phyloP scores from a whole-genome alignment of 169 alveolate species.

The Eimeria praecox region DNA sequence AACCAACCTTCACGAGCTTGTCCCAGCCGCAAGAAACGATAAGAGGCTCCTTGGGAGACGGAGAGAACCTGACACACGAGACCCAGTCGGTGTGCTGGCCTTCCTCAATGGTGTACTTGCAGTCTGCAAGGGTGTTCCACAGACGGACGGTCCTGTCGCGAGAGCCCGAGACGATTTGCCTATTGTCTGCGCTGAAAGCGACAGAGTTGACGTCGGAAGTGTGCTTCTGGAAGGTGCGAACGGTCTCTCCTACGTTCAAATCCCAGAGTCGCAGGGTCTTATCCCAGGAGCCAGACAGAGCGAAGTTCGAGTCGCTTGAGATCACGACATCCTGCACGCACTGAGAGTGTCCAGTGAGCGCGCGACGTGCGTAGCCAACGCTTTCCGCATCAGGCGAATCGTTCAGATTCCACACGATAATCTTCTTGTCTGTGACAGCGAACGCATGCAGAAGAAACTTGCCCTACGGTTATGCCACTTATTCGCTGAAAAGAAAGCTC shows the following conservation, averaged over 20 bases:
- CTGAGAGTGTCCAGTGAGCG: slow-evolving; percentile 95
- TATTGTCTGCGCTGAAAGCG: slow-evolving; percentile 98
- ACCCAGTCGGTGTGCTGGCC: slow-evolving; percentile 98
- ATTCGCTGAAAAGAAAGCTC: background rate
- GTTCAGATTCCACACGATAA: slow-evolving; percentile 83
- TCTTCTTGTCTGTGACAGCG: slow-evolving; percentile 82
- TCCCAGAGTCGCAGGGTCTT: slow-evolving; percentile 96
- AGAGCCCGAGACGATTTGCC: slow-evolving; percentile 99
- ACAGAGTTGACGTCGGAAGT: slow-evolving; percentile 97
- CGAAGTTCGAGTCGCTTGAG: slow-evolving; percentile 96
- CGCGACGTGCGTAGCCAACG: slow-evolving; percentile 86
- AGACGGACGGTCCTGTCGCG: slow-evolving; percentile 98
- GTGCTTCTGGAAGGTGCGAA: slow-evolving; percentile 96
- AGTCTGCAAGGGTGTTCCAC: slow-evolving; percentile 99
- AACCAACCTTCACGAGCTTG: slow-evolving; percentile 95
- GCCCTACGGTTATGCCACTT: background rate
- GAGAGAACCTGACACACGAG: slow-evolving; percentile 98
- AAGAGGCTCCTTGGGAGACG: slow-evolving; percentile 96
- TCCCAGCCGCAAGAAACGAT: slow-evolving; percentile 99
- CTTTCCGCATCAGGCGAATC: slow-evolving; percentile 73
- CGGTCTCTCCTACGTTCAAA: slow-evolving; percentile 94
- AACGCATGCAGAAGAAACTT: background rate
- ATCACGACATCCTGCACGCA: slow-evolving; percentile 96
- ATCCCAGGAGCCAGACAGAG: slow-evolving; percentile 97
- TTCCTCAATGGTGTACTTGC: slow-evolving; percentile 97